Evolutionary conservation across 495 filamentous ascomycete species (phyloP), one percentile per base, ranked within the genome.

Genomic region (Physcia stellaris): DNA sequence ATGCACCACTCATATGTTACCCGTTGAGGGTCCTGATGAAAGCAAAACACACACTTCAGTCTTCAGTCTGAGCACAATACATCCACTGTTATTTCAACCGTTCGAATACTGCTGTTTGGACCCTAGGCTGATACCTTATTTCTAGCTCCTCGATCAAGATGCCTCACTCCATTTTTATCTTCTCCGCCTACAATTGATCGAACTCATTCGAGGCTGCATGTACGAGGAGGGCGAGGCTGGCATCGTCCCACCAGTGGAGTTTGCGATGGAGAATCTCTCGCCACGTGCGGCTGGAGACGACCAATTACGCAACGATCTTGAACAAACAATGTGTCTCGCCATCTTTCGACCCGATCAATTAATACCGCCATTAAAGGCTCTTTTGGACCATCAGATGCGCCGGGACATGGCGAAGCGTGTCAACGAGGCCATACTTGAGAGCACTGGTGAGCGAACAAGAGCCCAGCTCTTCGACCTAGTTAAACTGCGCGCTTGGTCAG

Each of bases 1-100:
- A 95, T 96, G 87, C 92, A 99, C 88, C 88, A 96, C 88, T 86
- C 88, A 81, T 85, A 96, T 68, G n/a, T n/a, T n/a, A 66, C 67
- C 68, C 76, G 76, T 75, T 66, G n/a, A 60, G 73, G 76, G 73
- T 74, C 58, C 71, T 84, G 92, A 86, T 85, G 86, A 94, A 70
- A 84, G 80, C 78, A 70, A 84, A 79, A 77, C 84, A 79, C 77
- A 77, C 76, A 79, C 83, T 82, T 86, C 80, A 87, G 75, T 86
- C 78, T 74, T 85, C 75, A 85, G 73, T 83, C 93, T 94, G 88
- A 95, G 68, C 75, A 73, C 60, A 55, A 31, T 37, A 28, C 46
- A 39, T 36, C n/a, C n/a, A n/a, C n/a, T 32, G 26, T 41, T 24
- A 30, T 21, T 43, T 38, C 33, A 42, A 23, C 19, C n/a, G n/a